A percentile compares a stretch with the other conserved stretches of the same genome.
Conservation (phyloP, 768 basidiomycete genomes). For the Agrocybe chaxingu region DNA sequence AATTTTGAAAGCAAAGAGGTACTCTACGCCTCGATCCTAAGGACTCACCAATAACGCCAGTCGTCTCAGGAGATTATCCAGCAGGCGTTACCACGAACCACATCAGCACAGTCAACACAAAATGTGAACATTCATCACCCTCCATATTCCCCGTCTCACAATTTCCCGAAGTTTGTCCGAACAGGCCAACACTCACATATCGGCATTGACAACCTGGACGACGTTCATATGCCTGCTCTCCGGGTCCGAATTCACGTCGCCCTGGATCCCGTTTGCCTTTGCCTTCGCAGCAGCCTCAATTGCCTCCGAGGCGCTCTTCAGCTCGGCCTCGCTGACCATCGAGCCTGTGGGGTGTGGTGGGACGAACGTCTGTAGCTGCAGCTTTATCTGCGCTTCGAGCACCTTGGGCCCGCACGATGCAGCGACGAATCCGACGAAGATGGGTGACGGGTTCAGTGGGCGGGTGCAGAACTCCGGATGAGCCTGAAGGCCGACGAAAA, state of each 20-base stretch:
- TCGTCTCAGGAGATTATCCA: no score
- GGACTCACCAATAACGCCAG: no score
- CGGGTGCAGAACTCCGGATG: constrained; percentile 99
- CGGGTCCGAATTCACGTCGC: constrained; percentile 1
- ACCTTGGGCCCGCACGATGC: constrained; percentile 55
- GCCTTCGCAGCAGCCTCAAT: constrained; percentile 6
- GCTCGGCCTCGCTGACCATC: constrained; percentile 67
- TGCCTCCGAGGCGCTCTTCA: constrained; percentile 33
- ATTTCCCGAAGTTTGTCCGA: no score
- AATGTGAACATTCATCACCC: no score
- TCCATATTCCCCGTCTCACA: no score
- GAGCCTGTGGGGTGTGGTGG: constrained; percentile 75
- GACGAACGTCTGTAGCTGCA: constrained; percentile 58
- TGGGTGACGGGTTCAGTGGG: constrained; percentile 94
- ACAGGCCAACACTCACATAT: neutral
- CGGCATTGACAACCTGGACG: constrained; percentile 14
- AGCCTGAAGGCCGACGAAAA: constrained; percentile 90
- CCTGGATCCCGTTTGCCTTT: constrained; percentile 10
- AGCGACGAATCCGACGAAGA: constrained; percentile 94
- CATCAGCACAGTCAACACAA: no score
- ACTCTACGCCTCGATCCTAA: no score
- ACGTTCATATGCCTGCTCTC: constrained; percentile 14
- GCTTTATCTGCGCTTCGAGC: constrained; percentile 68
- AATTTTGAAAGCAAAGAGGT: no score
- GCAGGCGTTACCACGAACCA: no score